Evolutionary conservation across 192 early-diverging fungal species (phyloP), one percentile per base, ranked within the genome.

Genomic region (Podila horticola): DNA sequence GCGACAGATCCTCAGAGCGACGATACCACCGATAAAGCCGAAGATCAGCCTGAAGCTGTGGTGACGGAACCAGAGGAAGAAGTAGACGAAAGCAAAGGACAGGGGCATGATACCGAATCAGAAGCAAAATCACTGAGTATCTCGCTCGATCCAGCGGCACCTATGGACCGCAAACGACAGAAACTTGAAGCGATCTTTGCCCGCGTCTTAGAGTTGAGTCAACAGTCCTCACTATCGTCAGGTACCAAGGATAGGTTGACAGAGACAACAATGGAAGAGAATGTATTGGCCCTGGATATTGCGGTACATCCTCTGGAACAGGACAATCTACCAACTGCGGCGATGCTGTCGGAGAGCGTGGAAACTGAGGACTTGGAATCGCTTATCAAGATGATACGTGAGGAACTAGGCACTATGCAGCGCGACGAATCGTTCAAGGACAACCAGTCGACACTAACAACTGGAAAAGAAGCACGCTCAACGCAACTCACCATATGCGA

Each of bases 241-340:
- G 41, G n/a, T 55, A 26, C 8, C 52, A 55, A 24, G 22, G 11
- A 55, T 19, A 26, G 2, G 8, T 20, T 22, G 19, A 22, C 52
- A 24, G 22, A 9, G 17, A 2, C 52, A 55, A 24, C 8, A 20
- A 17, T 30, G 2, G 74, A 76, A 0, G 74, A 70, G 31, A 31
- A 60, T 41, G 28, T 76, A 7, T 19, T 61, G 31, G 52, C 74
- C 4, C 49, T 76, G 13, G 74, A 55, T 20, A 70, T 76, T 36
- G 65, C 67, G 11, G 20, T 12, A 22, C 52, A n/a, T 24, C 52
- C 52, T 24, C 52, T 24, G 52, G 52, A 55, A 10, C 52, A 11
- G 24, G 22, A 24, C 10, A 55, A 4, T 33, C 7, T n/a, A 58
- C 24, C 57, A 5, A 26, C 34, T 65, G 5, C 2, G 24, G 20